Base-by-base conservation (phyloP, 495 filamentous ascomycete species). In the Parathielavia appendiculata region DNA sequence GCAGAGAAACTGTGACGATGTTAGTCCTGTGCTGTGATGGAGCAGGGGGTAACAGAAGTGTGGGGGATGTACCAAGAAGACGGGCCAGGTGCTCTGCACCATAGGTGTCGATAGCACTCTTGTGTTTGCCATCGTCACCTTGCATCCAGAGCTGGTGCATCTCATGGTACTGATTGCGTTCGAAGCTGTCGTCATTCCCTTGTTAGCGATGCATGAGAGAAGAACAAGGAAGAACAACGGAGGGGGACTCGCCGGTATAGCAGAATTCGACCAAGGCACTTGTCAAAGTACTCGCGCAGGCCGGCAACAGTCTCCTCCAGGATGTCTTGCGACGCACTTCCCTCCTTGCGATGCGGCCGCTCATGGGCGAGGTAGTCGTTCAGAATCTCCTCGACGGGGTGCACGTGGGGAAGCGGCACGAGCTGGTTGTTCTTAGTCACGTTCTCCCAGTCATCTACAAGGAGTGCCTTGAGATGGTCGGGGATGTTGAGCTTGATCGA, bases 391-490 rank as follows among this genome's bases (percentile, higher is more conserved):
- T 82, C 81, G 53, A 92, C 89, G 2, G 90, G 85, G 50, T 84
- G 79, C 22, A 79, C 75, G n/a, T 87, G 82, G 0, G 93, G 93
- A 11, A 98, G 78, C 0, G 85, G 83, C 16, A 96, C 89, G 4
- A 97, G 84, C 64, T 89, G 86, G 60, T 87, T 82, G 66, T 92
- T 90, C 78, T 97, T 97, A 49, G 93, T 98, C 50, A 97, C 83
- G 63, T 96, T 95, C 73, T 98, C 93, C 93, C 93, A 98, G 74
- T 98, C 93, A 65, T 98, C 93, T 40, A 98, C 93, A 4, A 98
- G 84, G 45, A 93, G 75, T 17, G 86, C 85, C 74, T 97, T 97
- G 50, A 98, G 73, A 51, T 85, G 81, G 66, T 97, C 93, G 3
- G 93, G 90, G 43, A 89, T 83, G 44, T 83, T 76, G 51, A 98